Base-by-base conservation (phyloP, 2,329 filamentous ascomycete genomes). In the Lithohypha guttulata region DNA sequence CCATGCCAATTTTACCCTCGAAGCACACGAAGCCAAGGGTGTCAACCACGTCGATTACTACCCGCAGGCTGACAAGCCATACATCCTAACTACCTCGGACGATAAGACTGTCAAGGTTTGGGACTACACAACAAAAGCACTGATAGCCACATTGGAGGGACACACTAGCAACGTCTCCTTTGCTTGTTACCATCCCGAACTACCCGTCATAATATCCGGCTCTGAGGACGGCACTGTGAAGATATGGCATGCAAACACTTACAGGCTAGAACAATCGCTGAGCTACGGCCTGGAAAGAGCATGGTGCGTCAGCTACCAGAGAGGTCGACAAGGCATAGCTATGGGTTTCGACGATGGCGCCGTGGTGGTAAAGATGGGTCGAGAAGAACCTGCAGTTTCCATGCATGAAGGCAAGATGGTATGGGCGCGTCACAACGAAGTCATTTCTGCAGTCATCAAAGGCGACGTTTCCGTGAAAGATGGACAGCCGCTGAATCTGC, bases 321-420 rank as follows among this genome's bases (percentile, higher is more conserved):
- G 85, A 59, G 87, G 87, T 49, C 86, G 84, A 68, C 91, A 96
- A 60, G 86, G 87, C 11, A 77, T 98, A 49, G 91, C 89, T 5
- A 83, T 96, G 53, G 91, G 91, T 61, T 98, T 94, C 59, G 91
- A 98, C 49, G 91, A 98, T 63, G 91, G 91, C 59, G 89, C 89
- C 3, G 89, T 98, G 2, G 91, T 98, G 30, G 84, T 98, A 42
- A 96, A 95, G 64, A 87, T 98, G 70, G 91, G 91, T 51, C 77
- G 91, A 46, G 91, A 98, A 62, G 89, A 96, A 64, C 91, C 91
- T 2, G 91, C 91, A 20, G 89, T 96, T 13, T 95, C 86, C 9
- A 98, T 98, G 91, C 91, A 98, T 55, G 93, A 85, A 27, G 91
- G 91, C 59, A 98, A 98, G 69, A 71, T 98, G 45, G 86, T 98